Conservation (phyloP, 2,329 filamentous ascomycete genomes). For the Apiospora koreana region DNA sequence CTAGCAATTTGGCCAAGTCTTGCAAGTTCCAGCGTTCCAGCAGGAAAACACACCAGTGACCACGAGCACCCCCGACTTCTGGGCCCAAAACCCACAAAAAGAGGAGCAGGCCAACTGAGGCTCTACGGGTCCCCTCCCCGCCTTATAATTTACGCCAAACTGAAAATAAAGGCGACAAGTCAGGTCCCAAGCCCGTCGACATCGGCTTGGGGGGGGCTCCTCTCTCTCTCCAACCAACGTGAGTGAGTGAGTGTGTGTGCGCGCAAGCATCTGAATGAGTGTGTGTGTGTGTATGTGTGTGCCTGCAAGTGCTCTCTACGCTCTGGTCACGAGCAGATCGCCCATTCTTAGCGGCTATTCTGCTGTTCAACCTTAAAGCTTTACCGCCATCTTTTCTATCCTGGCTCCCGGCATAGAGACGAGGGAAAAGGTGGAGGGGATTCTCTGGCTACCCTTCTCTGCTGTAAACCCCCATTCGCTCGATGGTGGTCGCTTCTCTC, state of each 20-base stretch:
- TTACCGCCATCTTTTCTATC: slow-evolving; percentile 9
- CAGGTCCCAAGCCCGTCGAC: slow-evolving; percentile 8
- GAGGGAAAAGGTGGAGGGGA: slow-evolving; percentile 8
- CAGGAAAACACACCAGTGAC: slow-evolving; percentile 3
- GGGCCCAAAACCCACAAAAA: slow-evolving; percentile 16
- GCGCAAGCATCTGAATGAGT: too few species aligned
- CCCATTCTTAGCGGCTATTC: slow-evolving; percentile 16
- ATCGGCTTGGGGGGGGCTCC: not conserved
- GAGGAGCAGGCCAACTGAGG: slow-evolving; percentile 17
- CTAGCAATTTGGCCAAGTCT: slow-evolving; percentile 11
- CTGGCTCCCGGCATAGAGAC: slow-evolving; percentile 8
- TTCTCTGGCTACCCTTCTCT: not conserved
- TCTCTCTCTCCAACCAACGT: not conserved
- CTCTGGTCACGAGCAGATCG: slow-evolving; percentile 15
- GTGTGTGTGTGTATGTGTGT: not conserved
- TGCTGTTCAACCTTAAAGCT: slow-evolving; percentile 13
- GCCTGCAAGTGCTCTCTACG: not conserved
- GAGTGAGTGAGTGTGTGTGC: not conserved
- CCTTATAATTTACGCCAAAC: slow-evolving; percentile 20
- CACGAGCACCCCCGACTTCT: slow-evolving; percentile 11
- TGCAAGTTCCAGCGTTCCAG: not conserved
- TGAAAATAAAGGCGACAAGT: slow-evolving; percentile 9
- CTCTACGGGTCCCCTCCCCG: slow-evolving; percentile 18
- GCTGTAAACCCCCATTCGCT: slow-evolving; percentile 1
- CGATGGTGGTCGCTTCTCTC: slow-evolving; percentile 1